Evolutionary conservation across 2,329 filamentous ascomycete genomes (phyloP), one percentile per base, ranked within the genome.

Genomic region (Penicillium sp.): DNA sequence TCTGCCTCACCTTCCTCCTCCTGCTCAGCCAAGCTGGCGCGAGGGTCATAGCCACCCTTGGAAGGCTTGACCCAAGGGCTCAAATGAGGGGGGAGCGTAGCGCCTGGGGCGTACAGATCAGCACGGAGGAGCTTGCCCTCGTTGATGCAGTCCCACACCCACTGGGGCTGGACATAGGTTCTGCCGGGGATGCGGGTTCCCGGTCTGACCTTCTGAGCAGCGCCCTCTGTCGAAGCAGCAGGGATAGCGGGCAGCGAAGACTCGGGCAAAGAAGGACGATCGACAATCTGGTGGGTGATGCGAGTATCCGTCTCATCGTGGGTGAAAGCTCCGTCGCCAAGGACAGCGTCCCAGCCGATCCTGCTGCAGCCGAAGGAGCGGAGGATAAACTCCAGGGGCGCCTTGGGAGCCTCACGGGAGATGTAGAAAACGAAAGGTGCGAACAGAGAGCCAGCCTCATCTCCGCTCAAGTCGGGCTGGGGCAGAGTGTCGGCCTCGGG

Each of bases 61-160:
- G 84, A 85, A 54, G 81, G 78, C 77, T 90, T 91, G 56, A 97
- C 89, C 78, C 95, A 98, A 24, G 93, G 93, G 69, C 90, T 97
- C 61, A 98, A 72, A 77, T 98, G 93, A 12, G 93, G 93, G 19
- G 93, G 93, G 29, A 98, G 77, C 58, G 88, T 84, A 17, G 90
- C 85, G 17, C 93, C 93, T 2, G 93, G 93, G 0, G 85, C 87
- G 64, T 98, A 98, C 31, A 90, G 72, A 64, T 96, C 88, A 29
- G 90, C 82, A 57, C 86, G 80, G 67, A 96, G 83, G 49, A 98
- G 75, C 69, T 91, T 88, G 55, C 88, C 88, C 40, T 93, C 87
- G 67, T 98, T 98, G 67, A 95, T 75, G 62, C 87, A 91, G 65
- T 98, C 93, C 93, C 93, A 98, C 4, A 98, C 83, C 91, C 94